Evolutionary conservation across 179 eudicot species (phyloP), one percentile per base, ranked within the genome.

Genomic region (Spergularia azorica): DNA sequence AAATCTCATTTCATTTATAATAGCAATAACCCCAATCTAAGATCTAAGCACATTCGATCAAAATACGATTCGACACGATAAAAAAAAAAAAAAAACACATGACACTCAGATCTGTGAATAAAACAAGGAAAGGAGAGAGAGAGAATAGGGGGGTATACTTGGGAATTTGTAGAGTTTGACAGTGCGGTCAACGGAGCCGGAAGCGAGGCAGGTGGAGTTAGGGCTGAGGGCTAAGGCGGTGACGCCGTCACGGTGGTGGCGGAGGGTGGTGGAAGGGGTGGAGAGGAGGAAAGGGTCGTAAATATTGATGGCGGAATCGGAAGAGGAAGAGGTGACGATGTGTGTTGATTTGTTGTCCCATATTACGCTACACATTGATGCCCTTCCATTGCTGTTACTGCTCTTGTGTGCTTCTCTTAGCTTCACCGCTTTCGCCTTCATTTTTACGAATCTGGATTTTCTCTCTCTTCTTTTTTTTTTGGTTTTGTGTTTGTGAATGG

Each of bases 101-200:
- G 3, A 43, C 4, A 43, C 48, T 43, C 48, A 43, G 48, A 43
- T 43, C n/a, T 2, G 32, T 2, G 32, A 26, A 26, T 26, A 26
- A 26, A 26, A 46, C 18, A 38, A 59, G 14, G 21, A 52, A 61
- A 43, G n/a, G 43, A 20, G 32, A 26, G 32, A 70, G 70, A 67
- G 46, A n/a, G n/a, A n/a, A n/a, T n/a, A 50, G 57, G 48, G 77
- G 12, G 57, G 32, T 26, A 26, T 26, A 95, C 98, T 86, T 18
- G 99, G 98, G 76, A 95, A 95, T 74, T 87, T 95, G 81, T 91
- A 95, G 74, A 95, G 94, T 77, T 95, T 95, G 72, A 95, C 99
- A 11, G 94, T 86, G 50, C 84, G 97, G 59, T 95, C 98, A 38
- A 89, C 56, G 26, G 99, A 94, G 60, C 90, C 99, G 26, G 98